Conservation (phyloP, 305 asterid genomes). For the Plantago lanceolata region DNA sequence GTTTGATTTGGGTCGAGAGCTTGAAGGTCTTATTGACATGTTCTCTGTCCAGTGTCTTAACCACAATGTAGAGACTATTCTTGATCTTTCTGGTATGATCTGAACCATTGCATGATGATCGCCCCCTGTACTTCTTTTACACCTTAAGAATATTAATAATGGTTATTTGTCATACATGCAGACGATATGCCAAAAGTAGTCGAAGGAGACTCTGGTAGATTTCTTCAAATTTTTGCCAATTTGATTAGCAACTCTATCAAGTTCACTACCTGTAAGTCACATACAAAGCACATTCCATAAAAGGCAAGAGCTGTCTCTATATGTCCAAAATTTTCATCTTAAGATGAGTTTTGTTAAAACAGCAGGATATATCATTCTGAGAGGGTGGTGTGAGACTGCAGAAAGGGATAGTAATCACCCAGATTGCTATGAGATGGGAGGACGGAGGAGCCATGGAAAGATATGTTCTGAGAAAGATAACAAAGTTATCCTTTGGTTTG, state of each 20-base stretch:
- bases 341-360: slow-evolving; percentile 15
- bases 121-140: neutral
- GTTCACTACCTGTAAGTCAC: slow-evolving; percentile 69
- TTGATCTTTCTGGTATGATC: slow-evolving; percentile 76
- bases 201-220: slow-evolving; percentile 84
- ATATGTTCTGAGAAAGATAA: slow-evolving; percentile 50
- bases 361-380: slow-evolving; percentile 77
- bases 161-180: slow-evolving; percentile 34
- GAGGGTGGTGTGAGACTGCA: slow-evolving; percentile 82
- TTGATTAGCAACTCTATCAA: slow-evolving; percentile 82
- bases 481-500: slow-evolving; percentile 68
- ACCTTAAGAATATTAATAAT: slow-evolving; percentile 8
- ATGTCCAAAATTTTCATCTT: too few relatives aligned
- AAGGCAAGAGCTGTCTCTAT: too few relatives aligned
- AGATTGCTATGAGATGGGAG: slow-evolving; percentile 42
- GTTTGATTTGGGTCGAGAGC: slow-evolving; percentile 82
- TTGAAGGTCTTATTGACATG: slow-evolving; percentile 92
- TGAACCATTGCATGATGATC: slow-evolving; percentile 15
- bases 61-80: slow-evolving; percentile 79
- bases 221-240: slow-evolving; percentile 83
- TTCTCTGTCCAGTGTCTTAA: slow-evolving; percentile 87
- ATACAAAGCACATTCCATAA: neutral
- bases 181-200: slow-evolving; percentile 90
- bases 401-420: slow-evolving; percentile 39
- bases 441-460: slow-evolving; percentile 40